These are phyloP conservation scores for Alternaria tenuissima DNA, from an alignment of 2,329 filamentous ascomycete species.

Conservation along the genomic window DNA sequence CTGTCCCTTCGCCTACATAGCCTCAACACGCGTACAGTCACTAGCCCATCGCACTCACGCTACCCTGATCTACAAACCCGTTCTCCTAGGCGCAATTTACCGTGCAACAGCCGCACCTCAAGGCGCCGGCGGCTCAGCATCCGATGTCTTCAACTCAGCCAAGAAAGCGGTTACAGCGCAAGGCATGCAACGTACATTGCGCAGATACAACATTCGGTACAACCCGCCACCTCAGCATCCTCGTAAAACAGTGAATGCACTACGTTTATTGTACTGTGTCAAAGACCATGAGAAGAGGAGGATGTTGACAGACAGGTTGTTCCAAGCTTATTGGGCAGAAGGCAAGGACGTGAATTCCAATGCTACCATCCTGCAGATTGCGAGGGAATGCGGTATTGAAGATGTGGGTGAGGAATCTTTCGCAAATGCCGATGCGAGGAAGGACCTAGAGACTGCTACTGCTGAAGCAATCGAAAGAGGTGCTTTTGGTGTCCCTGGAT, in stretches of 20 bases:
- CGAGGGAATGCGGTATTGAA: conserved; percentile 33
- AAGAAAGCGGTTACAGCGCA: conserved; percentile 41
- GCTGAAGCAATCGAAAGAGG: conserved; percentile 42
- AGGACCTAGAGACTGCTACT: conserved; percentile 36
- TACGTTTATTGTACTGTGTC: conserved; percentile 39
- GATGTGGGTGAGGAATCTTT: conserved; percentile 26
- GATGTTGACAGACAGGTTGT: conserved; percentile 35
- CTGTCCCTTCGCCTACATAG: conserved; percentile 51
- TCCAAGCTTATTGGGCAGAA: conserved; percentile 46
- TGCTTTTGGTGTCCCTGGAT: conserved; percentile 47
- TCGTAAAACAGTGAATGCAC: conserved; percentile 44
- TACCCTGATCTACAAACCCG: conserved; percentile 38
- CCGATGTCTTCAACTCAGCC: conserved; percentile 46
- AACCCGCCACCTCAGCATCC: conserved; percentile 45
- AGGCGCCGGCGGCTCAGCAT: conserved; percentile 46
- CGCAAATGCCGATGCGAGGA: conserved; percentile 28
- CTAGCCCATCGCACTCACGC: conserved; percentile 40
- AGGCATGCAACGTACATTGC: conserved; percentile 43
- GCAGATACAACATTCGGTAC: conserved; percentile 39
- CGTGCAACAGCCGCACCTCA: conserved; percentile 47
- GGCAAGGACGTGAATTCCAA: conserved; percentile 38
- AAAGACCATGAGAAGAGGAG: conserved; percentile 27
- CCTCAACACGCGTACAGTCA: conserved; percentile 42
- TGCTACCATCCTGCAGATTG: conserved; percentile 33
- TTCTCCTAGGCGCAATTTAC: conserved; percentile 48